Percentiles rank a stretch among this genome's conserved stretches.
Evolutionary conservation across 257 asterid species (phyloP).

Genomic region (Solanum chmielewskii): DNA sequence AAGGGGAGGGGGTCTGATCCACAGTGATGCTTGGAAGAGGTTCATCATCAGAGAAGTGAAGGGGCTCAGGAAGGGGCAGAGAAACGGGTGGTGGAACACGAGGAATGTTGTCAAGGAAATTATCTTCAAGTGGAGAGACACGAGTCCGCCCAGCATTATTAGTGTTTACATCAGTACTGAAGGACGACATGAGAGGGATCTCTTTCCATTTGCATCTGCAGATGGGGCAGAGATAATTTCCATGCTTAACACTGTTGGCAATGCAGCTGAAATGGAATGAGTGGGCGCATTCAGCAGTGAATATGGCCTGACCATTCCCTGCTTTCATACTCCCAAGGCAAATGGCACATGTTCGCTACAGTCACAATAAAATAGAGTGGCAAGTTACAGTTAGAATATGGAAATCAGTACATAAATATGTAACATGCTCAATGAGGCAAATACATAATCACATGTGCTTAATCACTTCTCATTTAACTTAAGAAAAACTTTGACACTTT

Average conservation of each 20-base stretch:
- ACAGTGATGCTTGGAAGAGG: conserved; percentile 4
- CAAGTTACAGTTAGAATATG: not conserved
- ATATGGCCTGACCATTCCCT: conserved; percentile 25
- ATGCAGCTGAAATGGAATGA: conserved; percentile 27
- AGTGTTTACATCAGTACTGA: not conserved
- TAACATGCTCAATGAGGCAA: not conserved
- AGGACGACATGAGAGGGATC: conserved; percentile 10
- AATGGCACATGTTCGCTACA: conserved; percentile 24
- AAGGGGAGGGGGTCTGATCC: not conserved
- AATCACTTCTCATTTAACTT: not conserved
- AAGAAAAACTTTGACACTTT: not conserved
- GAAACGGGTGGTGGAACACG: not conserved
- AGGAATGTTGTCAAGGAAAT: not conserved
- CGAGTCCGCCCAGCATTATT: not conserved
- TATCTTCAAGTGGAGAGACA: conserved; percentile 10
- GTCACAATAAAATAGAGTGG: not conserved
- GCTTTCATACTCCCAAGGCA: conserved; percentile 16
- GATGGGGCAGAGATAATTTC: conserved; percentile 22
- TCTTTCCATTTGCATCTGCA: conserved; percentile 28
- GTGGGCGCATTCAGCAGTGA: conserved; percentile 33
- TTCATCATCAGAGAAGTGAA: conserved; percentile 22
- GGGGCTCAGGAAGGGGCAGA: not conserved
- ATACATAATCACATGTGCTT: not conserved
- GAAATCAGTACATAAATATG: not conserved
- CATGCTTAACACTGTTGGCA: conserved; percentile 20